A percentile compares a stretch with the other conserved stretches of the same genome.
These are phyloP conservation scores for Ormosia semicastrata DNA, from an alignment of 306 rosid genomes.

Conservation along the genomic window DNA sequence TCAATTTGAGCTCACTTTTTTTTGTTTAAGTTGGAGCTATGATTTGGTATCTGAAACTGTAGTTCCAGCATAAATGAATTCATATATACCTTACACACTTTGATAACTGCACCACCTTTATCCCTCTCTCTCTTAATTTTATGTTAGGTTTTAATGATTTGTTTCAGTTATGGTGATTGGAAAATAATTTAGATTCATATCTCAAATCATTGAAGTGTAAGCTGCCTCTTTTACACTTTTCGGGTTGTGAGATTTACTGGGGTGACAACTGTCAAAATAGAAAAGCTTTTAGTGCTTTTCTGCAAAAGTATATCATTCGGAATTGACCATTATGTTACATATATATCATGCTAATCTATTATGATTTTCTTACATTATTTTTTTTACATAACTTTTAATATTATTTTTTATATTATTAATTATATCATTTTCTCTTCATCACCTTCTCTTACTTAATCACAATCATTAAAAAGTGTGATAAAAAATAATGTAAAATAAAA, in stretches of 20 bases:
- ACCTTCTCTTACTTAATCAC: too few species aligned
- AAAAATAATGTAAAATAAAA: too few species aligned
- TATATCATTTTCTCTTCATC: too few species aligned
- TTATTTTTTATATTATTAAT: too few species aligned
- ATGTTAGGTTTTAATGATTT: neutral
- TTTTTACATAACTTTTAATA: too few species aligned
- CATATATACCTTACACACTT: neutral
- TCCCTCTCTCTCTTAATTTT: neutral
- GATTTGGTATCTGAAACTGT: neutral
- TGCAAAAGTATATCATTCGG: neutral
- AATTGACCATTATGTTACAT: neutral
- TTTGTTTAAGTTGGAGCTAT: neutral
- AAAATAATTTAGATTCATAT: neutral
- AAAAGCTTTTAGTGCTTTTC: neutral
- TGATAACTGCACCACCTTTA: constrained; percentile 5
- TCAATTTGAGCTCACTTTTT: neutral
- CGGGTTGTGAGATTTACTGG: neutral
- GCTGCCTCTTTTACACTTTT: neutral
- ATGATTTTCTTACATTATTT: too few species aligned
- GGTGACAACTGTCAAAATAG: neutral
- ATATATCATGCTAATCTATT: neutral
- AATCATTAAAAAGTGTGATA: too few species aligned
- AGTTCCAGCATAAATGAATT: neutral
- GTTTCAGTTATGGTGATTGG: neutral
- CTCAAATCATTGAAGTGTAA: neutral